Evolutionary conservation across 176 grass and related monocot genomes (phyloP).

Genomic region (Stipa capillata): DNA sequence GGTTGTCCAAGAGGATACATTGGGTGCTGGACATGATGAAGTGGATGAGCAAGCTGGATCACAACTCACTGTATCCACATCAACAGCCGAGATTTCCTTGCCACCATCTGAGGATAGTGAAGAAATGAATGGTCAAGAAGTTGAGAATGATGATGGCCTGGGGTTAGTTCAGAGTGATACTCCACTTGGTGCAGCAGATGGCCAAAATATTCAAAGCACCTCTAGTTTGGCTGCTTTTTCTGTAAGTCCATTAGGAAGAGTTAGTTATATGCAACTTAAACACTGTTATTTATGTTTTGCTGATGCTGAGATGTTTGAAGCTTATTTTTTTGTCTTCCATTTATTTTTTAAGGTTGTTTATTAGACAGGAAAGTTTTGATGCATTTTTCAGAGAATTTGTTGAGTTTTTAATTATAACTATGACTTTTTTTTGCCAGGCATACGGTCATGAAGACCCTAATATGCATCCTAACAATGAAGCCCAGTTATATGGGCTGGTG

Average conservation of each 20-base stretch:
- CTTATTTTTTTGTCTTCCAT: not conserved
- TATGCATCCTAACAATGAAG: slow-evolving; percentile 35
- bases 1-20: slow-evolving; percentile 14
- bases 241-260: slow-evolving; percentile 30
- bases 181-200: slow-evolving; percentile 31
- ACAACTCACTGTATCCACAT: slow-evolving; percentile 27
- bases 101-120: slow-evolving; percentile 33
- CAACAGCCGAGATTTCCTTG: slow-evolving; percentile 35
- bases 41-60: slow-evolving; percentile 45
- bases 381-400: not conserved
- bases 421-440: slow-evolving; percentile 11
- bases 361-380: not conserved
- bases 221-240: slow-evolving; percentile 42
- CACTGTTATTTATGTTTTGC: not conserved
- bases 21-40: slow-evolving; percentile 23
- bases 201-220: slow-evolving; percentile 31
- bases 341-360: not conserved
- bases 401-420: not conserved
- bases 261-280: too few species aligned
- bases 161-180: slow-evolving; percentile 59
- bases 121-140: slow-evolving; percentile 29
- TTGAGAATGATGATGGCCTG: slow-evolving; percentile 57
- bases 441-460: slow-evolving; percentile 35
- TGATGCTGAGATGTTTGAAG: not conserved
- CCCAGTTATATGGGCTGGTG: slow-evolving; percentile 31